Evolutionary conservation across 306 rosid genomes (phyloP).

Genomic region (Clitoria ternatea): DNA sequence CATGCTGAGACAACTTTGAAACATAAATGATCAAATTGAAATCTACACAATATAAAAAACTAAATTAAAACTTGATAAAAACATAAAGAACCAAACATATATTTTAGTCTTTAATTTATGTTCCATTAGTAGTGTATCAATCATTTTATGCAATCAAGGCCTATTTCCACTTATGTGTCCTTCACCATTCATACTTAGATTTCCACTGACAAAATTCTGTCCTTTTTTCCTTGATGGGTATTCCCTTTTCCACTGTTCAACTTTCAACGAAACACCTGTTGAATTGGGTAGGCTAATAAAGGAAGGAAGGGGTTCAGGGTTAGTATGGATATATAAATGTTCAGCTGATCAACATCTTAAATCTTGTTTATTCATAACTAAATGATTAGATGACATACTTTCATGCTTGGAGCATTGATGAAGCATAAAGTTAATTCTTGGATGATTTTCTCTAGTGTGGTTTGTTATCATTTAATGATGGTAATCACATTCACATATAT

Average conservation of each 20-base stretch:
- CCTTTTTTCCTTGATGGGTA: background rate
- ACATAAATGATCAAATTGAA: too few species aligned
- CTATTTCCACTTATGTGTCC: background rate
- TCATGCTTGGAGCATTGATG: background rate
- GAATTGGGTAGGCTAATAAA: background rate
- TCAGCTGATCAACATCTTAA: background rate
- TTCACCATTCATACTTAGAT: background rate
- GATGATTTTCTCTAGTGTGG: slow-evolving; percentile 8
- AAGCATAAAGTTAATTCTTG: background rate
- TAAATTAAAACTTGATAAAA: too few species aligned
- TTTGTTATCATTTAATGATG: background rate
- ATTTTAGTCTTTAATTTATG: too few species aligned
- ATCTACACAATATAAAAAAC: too few species aligned
- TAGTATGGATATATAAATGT: background rate
- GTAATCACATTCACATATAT: background rate
- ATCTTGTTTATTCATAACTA: background rate
- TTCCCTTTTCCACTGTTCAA: background rate
- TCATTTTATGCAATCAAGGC: background rate
- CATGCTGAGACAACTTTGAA: too few species aligned
- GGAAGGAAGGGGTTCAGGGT: background rate
- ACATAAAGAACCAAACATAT: too few species aligned
- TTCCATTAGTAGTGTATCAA: background rate
- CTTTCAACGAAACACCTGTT: background rate
- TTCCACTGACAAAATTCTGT: background rate
- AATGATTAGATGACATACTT: background rate